Evolutionary conservation across 129 eudicot genomes (phyloP).

Genomic region (carrot (Daucus carota)): DNA sequence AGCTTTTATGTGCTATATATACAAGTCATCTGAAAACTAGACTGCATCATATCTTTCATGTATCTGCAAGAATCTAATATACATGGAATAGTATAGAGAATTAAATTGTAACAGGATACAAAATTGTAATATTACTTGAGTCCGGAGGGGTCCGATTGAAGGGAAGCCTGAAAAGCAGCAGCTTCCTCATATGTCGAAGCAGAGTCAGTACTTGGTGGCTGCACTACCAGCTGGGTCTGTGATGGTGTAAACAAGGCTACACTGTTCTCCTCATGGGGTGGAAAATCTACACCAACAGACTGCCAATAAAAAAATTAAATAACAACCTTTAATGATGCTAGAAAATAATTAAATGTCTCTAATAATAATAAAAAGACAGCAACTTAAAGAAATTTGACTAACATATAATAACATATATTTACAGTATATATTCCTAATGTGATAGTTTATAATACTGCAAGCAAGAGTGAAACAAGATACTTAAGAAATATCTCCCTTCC

Average conservation of each 20-base stretch:
- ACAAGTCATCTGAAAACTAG: not conserved
- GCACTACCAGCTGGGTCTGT: constrained; percentile 63
- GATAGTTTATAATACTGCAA: not conserved
- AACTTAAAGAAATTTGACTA: not conserved
- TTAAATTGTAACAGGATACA: not conserved
- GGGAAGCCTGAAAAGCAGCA: constrained; percentile 84
- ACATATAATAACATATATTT: not conserved
- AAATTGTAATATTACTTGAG: constrained; percentile 41
- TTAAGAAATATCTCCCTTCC: not conserved
- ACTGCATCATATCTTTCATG: not conserved
- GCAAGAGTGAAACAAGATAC: not conserved
- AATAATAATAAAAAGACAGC: not conserved
- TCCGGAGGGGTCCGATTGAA: constrained; percentile 64
- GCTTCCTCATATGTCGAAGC: constrained; percentile 65
- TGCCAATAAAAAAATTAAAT: constrained; percentile 18
- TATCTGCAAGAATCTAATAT: not conserved
- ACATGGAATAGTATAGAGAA: not conserved
- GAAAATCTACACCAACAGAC: constrained; percentile 88
- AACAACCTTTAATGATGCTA: constrained; percentile 39
- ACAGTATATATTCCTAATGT: not conserved
- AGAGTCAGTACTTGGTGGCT: constrained; percentile 25
- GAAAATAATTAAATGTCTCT: constrained; percentile 33
- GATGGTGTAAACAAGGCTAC: constrained; percentile 90
- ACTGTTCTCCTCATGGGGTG: constrained; percentile 78
- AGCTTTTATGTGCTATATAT: not conserved